Conservation (phyloP, 805 yeast genomes). For the Wickerhamomyces strasburgensis region DNA sequence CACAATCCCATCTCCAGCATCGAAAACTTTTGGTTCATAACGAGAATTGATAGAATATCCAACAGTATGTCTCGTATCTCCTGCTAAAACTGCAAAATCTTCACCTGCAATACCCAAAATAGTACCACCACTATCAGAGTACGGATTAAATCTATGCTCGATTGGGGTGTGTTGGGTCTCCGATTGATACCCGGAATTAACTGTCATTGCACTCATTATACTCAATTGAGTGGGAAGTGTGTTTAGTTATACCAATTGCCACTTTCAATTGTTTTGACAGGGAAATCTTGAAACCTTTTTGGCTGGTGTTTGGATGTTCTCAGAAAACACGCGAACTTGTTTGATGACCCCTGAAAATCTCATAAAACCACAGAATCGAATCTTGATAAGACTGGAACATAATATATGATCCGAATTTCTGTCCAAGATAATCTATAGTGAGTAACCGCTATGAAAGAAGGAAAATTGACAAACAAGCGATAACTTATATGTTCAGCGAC, state of each 20-base stretch:
- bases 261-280: not conserved
- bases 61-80: constrained; percentile 95
- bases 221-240: no score
- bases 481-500: no score
- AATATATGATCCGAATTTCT: no score
- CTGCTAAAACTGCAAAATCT: constrained; percentile 94
- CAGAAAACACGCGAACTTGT: no score
- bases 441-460: no score
- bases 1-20: constrained; percentile 81
- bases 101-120: constrained; percentile 96
- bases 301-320: no score
- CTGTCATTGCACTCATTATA: constrained; percentile 33
- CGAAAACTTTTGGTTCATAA: constrained; percentile 83
- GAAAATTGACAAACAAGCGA: no score
- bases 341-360: no score
- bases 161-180: constrained; percentile 58
- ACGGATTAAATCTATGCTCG: constrained; percentile 90
- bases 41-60: constrained; percentile 94
- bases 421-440: no score
- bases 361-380: no score
- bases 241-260: not conserved
- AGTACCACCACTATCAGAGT: constrained; percentile 95
- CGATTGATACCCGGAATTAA: constrained; percentile 63
- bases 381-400: no score
- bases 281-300: no score